Evolutionary conservation across 140 eudicot genomes (phyloP).

Genomic region (Erigeron philadelphicus): DNA sequence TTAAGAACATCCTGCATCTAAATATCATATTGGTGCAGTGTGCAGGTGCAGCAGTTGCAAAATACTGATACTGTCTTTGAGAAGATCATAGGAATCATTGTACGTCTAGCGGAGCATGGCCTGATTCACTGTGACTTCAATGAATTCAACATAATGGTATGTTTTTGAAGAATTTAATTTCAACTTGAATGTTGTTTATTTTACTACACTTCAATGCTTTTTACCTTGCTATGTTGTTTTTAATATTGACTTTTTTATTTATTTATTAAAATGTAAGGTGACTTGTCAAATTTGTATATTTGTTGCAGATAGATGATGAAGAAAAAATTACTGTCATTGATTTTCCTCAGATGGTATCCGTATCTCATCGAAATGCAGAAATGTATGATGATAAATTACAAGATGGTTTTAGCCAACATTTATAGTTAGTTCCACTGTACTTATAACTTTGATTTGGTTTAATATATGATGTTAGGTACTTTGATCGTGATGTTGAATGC

Average conservation of each 20-base stretch:
- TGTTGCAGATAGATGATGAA: conserved; percentile 84
- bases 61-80: conserved; percentile 77
- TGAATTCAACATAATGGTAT: conserved; percentile 82
- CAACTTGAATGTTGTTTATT: neutral
- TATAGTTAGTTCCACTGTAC: neutral
- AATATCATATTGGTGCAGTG: conserved; percentile 45
- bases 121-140: conserved; percentile 96
- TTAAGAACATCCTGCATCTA: neutral
- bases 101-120: conserved; percentile 92
- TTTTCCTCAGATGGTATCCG: conserved; percentile 97
- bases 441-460: conserved; percentile 16
- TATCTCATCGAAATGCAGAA: conserved; percentile 87
- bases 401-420: neutral
- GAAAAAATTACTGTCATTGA: conserved; percentile 85
- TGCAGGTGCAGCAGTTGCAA: conserved; percentile 85
- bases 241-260: neutral
- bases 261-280: neutral
- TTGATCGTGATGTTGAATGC: conserved; percentile 87
- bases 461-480: conserved; percentile 50
- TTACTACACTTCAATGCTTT: neutral
- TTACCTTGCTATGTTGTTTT: neutral
- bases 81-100: conserved; percentile 61
- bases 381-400: conserved; percentile 40
- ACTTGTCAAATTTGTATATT: conserved; percentile 1
- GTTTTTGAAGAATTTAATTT: conserved; percentile 19